Base-by-base conservation (phyloP, 2,329 filamentous ascomycete species). In the Cordyceps javanica region DNA sequence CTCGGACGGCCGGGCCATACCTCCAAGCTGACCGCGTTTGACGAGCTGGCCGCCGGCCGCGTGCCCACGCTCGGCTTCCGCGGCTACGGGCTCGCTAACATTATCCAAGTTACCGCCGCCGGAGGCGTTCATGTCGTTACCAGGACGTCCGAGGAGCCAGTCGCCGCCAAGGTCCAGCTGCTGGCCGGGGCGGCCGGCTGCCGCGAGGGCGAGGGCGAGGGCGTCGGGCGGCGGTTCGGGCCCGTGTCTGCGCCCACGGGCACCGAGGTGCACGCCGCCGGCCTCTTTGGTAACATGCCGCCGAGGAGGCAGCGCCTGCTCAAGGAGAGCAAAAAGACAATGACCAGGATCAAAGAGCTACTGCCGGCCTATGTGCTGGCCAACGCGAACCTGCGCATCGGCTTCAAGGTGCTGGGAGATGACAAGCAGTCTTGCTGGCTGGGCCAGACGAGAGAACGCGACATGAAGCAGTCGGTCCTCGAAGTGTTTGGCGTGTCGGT, bases 11-110 rank as follows among this genome's bases (percentile, higher is more conserved):
- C 77, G n/a, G 82, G 86, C 30, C 82, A 88, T 64, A 92, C 89
- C 1, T 91, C 87, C 75, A 93, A 92, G 71, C 77, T 92, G 44
- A 74, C 73, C 50, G 74, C 73, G n/a, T 82, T 88, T 58, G 77
- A 82, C 0, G 86, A 91, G 51, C 72, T 91, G 38, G 75, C 72
- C 52, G 68, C 66, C 2, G 72, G 86, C 21, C 83, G 81, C 8
- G 79, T 81, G 1, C 75, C 73, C 44, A 86, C 79, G 32, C 77
- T 92, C n/a, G 89, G 89, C 2, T 93, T 92, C 66, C 82, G 89
- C 36, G 89, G 89, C 21, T 83, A 90, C 66, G 88, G 88, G 16
- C 73, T 93, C 60, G 86, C 88, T 39, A 85, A 83, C 68, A 78
- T 80, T 59, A 86, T 82, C 59, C 77, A 80, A 42, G 67, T 90